A percentile compares a stretch with the other conserved stretches of the same genome.
Evolutionary conservation across 257 asterid species (phyloP).

Genomic region (Catharanthus roseus): DNA sequence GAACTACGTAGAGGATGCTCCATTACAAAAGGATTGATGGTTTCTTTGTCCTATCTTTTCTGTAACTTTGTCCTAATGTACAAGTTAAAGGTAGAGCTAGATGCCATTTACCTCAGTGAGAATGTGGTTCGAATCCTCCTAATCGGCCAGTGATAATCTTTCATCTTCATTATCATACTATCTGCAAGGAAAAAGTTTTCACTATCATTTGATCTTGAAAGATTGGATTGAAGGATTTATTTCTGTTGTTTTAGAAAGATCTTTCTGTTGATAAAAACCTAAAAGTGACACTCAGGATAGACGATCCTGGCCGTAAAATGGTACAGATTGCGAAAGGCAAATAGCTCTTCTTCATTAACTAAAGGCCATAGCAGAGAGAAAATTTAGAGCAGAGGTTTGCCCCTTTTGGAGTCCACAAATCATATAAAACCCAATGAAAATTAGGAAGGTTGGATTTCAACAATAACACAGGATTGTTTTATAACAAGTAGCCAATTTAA

Average conservation of each 20-base stretch:
- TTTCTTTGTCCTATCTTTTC: too few species aligned
- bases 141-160: too few species aligned
- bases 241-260: background rate
- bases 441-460: background rate
- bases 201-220: background rate
- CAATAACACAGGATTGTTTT: background rate
- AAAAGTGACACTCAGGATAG: too few species aligned
- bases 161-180: too few species aligned
- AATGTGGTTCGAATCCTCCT: too few species aligned
- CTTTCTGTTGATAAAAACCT: background rate
- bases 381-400: background rate
- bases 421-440: background rate
- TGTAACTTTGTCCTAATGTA: too few species aligned
- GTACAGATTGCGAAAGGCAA: background rate
- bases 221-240: background rate
- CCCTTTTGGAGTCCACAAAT: background rate
- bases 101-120: too few species aligned
- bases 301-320: too few species aligned
- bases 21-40: background rate
- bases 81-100: too few species aligned
- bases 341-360: background rate
- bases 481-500: background rate
- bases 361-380: background rate
- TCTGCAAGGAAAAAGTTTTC: too few species aligned
- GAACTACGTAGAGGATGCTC: constrained; percentile 7